Percentiles rank a stretch among this genome's conserved stretches.
Conservation (phyloP, 148 eudicot genomes). For the Silene latifolia region DNA sequence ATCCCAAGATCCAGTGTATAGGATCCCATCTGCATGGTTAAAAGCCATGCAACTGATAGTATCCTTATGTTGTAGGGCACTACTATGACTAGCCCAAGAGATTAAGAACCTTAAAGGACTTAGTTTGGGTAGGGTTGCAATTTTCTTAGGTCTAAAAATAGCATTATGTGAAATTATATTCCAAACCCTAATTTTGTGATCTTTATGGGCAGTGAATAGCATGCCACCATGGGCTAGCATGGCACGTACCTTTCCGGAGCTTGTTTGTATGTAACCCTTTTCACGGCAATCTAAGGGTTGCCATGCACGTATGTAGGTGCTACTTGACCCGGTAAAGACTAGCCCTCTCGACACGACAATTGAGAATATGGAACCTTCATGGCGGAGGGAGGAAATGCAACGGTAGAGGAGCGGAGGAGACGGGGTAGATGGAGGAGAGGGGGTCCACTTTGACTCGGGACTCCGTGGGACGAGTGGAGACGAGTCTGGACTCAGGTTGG, state of each 20-base stretch:
- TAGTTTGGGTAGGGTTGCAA: constrained; percentile 39
- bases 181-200: constrained; percentile 51
- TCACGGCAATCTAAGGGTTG: constrained; percentile 45
- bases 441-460: constrained; percentile 48
- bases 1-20: constrained; percentile 68
- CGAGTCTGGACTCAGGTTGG: constrained; percentile 6
- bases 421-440: constrained; percentile 36
- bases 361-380: constrained; percentile 47
- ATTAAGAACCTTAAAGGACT: constrained; percentile 19
- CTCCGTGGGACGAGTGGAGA: constrained; percentile 31
- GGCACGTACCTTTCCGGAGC: constrained; percentile 38
- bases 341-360: constrained; percentile 33
- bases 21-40: constrained; percentile 45
- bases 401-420: constrained; percentile 43
- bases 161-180: constrained; percentile 19
- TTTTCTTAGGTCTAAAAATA: constrained; percentile 38
- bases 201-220: constrained; percentile 53
- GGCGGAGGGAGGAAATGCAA: constrained; percentile 54
- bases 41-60: constrained; percentile 66
- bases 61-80: constrained; percentile 37
- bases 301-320: constrained; percentile 53
- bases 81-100: constrained; percentile 17
- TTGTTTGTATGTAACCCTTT: constrained; percentile 42
- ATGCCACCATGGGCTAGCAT: constrained; percentile 41
- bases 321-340: constrained; percentile 51